Percentiles rank a stretch among this genome's conserved stretches.
Conservation (phyloP, 441 rosid species). For the Melastoma candidum region DNA sequence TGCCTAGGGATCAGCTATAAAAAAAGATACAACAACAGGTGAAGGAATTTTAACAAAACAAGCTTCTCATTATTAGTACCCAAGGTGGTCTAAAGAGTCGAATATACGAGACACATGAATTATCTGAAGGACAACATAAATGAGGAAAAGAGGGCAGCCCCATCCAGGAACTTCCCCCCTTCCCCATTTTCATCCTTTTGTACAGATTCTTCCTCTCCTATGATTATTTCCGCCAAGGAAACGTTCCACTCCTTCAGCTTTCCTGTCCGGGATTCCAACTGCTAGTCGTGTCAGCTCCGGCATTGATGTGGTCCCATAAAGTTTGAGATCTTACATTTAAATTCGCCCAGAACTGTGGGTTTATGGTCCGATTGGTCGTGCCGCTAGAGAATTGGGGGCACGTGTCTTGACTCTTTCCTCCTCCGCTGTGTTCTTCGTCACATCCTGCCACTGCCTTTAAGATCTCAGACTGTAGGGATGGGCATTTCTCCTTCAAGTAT, state of each 20-base stretch:
- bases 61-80: too few species aligned
- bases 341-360: constrained; percentile 61
- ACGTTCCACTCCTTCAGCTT: constrained; percentile 25
- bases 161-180: constrained; percentile 1
- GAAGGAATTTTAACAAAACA: too few species aligned
- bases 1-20: too few species aligned
- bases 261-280: constrained; percentile 54
- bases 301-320: constrained; percentile 54
- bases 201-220: constrained; percentile 3
- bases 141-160: constrained; percentile 3
- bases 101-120: constrained; percentile 3
- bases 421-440: constrained; percentile 11
- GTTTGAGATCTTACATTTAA: constrained; percentile 51
- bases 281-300: constrained; percentile 28
- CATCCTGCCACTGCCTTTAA: constrained; percentile 4
- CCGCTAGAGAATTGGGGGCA: constrained; percentile 62
- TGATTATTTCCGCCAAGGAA: constrained; percentile 3
- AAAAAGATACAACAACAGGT: too few species aligned
- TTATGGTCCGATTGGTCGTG: constrained; percentile 35
- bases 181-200: neutral
- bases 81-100: neutral
- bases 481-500: neutral
- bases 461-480: neutral
- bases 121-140: neutral
- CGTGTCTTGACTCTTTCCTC: constrained; percentile 40